A percentile compares a stretch with the other conserved stretches of the same genome.
phyloP scores from a whole-genome alignment of 257 asterid genomes.

The Gardenia jasminoides region DNA sequence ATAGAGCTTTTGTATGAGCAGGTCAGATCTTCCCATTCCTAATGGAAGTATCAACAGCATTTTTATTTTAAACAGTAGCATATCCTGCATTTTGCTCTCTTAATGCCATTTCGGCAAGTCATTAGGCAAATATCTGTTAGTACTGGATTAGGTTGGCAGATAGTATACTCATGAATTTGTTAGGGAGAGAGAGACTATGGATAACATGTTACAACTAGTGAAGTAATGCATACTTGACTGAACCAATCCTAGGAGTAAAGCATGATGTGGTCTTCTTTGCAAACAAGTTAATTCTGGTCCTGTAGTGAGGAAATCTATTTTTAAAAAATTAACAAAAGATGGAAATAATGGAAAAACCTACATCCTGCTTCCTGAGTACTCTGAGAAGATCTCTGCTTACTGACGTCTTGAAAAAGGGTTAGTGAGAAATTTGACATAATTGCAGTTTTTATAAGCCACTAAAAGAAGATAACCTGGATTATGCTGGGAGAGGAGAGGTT shows the following conservation, averaged over 20 bases:
- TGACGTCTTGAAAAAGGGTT: no score
- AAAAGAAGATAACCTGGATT: background rate
- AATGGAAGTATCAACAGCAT: background rate
- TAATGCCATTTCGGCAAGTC: background rate
- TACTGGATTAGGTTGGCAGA: background rate
- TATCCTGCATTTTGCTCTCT: background rate
- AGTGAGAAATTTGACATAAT: no score
- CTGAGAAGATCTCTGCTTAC: no score
- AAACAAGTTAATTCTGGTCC: background rate
- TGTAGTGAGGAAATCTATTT: background rate
- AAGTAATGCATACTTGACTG: background rate
- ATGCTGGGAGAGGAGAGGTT: background rate
- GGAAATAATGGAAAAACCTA: background rate
- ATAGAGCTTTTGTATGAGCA: conserved; percentile 79
- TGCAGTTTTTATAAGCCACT: background rate
- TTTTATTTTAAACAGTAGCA: background rate
- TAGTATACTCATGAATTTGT: background rate
- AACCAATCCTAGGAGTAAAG: background rate
- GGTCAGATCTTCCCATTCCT: conserved; percentile 36
- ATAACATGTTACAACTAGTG: background rate
- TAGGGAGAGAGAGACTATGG: background rate
- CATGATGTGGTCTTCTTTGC: background rate
- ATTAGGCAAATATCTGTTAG: background rate
- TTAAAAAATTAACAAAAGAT: background rate
- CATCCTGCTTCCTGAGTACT: no score